phyloP scores from a whole-genome alignment of 345 rosid species.

The Xanthoceras sorbifolium region DNA sequence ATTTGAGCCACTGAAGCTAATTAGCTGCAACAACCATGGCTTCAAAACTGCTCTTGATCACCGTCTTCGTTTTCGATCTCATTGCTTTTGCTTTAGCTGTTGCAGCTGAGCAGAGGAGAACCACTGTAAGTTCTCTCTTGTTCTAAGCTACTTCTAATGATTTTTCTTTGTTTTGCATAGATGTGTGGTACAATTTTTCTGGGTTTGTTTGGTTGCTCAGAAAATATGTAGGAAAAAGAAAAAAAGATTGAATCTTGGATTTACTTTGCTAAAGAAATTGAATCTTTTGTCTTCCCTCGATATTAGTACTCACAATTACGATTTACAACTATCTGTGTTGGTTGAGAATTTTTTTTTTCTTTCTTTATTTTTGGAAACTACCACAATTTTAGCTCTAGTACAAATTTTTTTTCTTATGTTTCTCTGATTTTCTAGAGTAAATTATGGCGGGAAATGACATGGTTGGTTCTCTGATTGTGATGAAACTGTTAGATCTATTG shows the following conservation, averaged over 20 bases:
- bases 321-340: background rate
- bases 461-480: background rate
- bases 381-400: background rate
- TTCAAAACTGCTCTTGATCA: conserved; percentile 67
- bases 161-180: background rate
- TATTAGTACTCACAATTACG: background rate
- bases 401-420: background rate
- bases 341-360: background rate
- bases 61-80: conserved; percentile 71
- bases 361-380: background rate
- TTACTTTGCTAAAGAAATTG: background rate
- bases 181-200: background rate
- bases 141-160: background rate
- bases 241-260: background rate
- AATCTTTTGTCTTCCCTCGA: background rate
- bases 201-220: conserved; percentile 18
- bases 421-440: background rate
- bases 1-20: conserved; percentile 18
- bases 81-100: conserved; percentile 92
- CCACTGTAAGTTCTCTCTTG: conserved; percentile 59
- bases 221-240: background rate
- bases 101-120: conserved; percentile 97
- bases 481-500: conserved; percentile 10
- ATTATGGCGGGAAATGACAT: conserved; percentile 5
- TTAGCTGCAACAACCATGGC: conserved; percentile 57